These are phyloP conservation scores for Phylloporus arenicola DNA, from an alignment of 768 basidiomycete species.

Conservation along the genomic window DNA sequence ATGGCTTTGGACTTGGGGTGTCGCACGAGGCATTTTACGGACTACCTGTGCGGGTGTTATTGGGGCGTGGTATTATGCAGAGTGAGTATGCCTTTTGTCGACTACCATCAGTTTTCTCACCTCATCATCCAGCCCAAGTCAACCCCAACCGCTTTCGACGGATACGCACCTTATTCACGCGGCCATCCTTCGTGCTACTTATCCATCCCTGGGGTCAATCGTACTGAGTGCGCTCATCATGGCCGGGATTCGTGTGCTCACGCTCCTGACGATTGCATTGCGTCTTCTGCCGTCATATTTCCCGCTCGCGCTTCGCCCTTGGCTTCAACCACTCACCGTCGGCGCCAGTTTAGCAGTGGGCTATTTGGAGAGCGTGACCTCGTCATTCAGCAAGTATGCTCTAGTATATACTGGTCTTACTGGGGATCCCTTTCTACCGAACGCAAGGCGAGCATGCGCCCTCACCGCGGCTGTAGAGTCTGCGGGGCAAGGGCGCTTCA, in stretches of 20 bases:
- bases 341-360: conserved; percentile 36
- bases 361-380: conserved; percentile 42
- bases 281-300: conserved; percentile 51
- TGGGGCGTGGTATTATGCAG: conserved; percentile 86
- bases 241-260: conserved; percentile 58
- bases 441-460: conserved; percentile 51
- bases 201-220: conserved; percentile 77
- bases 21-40: conserved; percentile 73
- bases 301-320: conserved; percentile 39
- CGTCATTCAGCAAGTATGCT: conserved; percentile 58
- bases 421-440: conserved; percentile 61
- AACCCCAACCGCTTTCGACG: conserved; percentile 38
- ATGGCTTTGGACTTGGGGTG: conserved; percentile 74
- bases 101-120: conserved; percentile 1
- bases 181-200: conserved; percentile 71
- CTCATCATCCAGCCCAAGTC: conserved; percentile 15
- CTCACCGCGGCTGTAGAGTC: conserved; percentile 54
- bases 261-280: conserved; percentile 45
- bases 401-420: conserved; percentile 72
- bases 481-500: conserved; percentile 34
- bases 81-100: conserved; percentile 35
- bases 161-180: conserved; percentile 74
- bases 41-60: conserved; percentile 78
- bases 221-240: conserved; percentile 73
- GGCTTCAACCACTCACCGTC: conserved; percentile 36